Percentiles rank a stretch among this genome's conserved stretches.
Evolutionary conservation across 805 yeast genomes (phyloP).

Genomic region (Candida hungchunana): DNA sequence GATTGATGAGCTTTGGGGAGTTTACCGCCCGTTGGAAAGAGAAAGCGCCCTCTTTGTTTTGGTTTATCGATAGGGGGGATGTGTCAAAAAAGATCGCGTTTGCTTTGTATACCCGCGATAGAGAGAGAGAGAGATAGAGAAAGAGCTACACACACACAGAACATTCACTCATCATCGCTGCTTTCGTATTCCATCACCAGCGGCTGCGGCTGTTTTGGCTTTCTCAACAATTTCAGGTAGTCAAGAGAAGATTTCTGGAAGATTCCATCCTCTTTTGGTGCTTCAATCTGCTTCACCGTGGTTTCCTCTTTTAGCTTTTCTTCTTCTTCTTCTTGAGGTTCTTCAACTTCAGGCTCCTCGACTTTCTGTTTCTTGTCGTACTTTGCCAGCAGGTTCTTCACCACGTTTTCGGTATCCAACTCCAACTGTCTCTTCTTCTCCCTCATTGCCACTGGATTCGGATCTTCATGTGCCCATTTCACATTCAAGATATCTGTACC

Average conservation of each 20-base stretch:
- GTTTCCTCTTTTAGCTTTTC: slow-evolving; percentile 4
- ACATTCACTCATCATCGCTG: slow-evolving; percentile 13
- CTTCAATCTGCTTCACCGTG: slow-evolving; percentile 17
- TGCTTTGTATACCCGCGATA: background rate
- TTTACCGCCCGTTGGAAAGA: no score
- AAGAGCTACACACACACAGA: no score
- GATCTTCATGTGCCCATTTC: slow-evolving; percentile 90
- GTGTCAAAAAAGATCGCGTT: background rate
- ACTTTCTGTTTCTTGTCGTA: slow-evolving; percentile 25
- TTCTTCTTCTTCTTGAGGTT: slow-evolving; percentile 22
- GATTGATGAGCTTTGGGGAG: no score
- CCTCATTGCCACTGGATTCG: slow-evolving; percentile 59
- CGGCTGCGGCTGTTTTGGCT: slow-evolving; percentile 4
- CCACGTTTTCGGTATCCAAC: slow-evolving; percentile 33
- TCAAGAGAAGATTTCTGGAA: slow-evolving; percentile 8
- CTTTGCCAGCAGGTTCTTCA: slow-evolving; percentile 37
- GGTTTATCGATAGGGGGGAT: no score
- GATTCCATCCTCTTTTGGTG: slow-evolving; percentile 5
- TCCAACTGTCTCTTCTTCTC: slow-evolving; percentile 36
- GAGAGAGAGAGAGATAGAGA: no score
- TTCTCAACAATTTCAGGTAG: slow-evolving; percentile 8
- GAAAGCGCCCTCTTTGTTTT: no score
- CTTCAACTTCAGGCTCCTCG: slow-evolving; percentile 24
- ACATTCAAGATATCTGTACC: slow-evolving; percentile 64
- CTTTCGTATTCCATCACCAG: slow-evolving; percentile 9